Evolutionary conservation across 495 filamentous ascomycete genomes (phyloP).

Genomic region (Penicillium arizonense): DNA sequence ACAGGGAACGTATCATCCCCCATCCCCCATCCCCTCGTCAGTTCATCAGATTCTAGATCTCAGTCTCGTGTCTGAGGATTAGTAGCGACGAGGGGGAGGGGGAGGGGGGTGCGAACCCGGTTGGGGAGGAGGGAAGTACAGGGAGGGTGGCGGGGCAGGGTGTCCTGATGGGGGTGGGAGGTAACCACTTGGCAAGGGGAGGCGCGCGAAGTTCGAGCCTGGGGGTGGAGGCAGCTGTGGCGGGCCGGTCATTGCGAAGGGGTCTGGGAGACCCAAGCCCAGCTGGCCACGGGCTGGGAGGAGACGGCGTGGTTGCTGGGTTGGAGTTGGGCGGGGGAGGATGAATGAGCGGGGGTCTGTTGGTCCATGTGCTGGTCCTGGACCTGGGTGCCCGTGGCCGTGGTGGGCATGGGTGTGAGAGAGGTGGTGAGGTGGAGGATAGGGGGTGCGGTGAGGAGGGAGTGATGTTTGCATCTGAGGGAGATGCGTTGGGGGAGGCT

Average conservation of each 20-base stretch:
- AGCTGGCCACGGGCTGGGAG: slow-evolving; percentile 36
- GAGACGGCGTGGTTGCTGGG: slow-evolving; percentile 37
- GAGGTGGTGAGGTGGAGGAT: slow-evolving; percentile 17
- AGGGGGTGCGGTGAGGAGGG: slow-evolving; percentile 7
- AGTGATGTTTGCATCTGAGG: slow-evolving; percentile 19
- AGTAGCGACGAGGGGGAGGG: neutral
- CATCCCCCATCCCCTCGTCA: no score
- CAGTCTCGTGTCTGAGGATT: no score
- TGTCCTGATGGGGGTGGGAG: slow-evolving; percentile 24
- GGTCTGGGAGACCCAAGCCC: slow-evolving; percentile 32
- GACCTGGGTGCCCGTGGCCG: slow-evolving; percentile 13
- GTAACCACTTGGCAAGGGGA: slow-evolving; percentile 32
- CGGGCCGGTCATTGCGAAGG: slow-evolving; percentile 35
- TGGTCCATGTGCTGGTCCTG: slow-evolving; percentile 27
- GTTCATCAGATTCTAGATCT: no score
- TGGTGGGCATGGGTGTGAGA: slow-evolving; percentile 26
- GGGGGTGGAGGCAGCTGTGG: slow-evolving; percentile 43
- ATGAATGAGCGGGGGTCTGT: slow-evolving; percentile 41
- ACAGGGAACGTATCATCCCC: no score
- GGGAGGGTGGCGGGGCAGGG: slow-evolving; percentile 13
- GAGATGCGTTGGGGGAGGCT: slow-evolving; percentile 20
- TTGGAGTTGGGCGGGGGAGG: slow-evolving; percentile 38
- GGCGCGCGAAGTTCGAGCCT: slow-evolving; percentile 38
- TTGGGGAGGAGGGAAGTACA: slow-evolving; percentile 21
- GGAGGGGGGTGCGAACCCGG: slow-evolving; percentile 14